Conservation (phyloP, 2,329 filamentous ascomycete species). For the Aureobasidium sp. region DNA sequence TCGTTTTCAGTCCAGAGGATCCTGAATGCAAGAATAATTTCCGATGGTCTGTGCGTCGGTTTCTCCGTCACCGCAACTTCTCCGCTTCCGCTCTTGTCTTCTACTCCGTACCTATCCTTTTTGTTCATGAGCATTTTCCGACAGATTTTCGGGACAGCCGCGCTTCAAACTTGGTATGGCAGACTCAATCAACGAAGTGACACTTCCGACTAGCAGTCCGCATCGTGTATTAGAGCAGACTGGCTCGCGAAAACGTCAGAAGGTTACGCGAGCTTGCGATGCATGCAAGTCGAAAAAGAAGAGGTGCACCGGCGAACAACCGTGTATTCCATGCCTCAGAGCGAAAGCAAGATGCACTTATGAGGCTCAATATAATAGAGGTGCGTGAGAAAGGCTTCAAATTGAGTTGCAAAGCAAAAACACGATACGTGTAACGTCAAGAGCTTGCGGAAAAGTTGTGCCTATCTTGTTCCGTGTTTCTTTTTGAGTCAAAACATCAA, state of each 20-base stretch:
- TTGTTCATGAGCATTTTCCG: not conserved
- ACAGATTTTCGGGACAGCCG: not conserved
- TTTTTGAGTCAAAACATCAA: too few relatives aligned
- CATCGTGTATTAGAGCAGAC: not conserved
- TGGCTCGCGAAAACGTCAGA: constrained; percentile 9
- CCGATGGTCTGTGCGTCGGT: not conserved
- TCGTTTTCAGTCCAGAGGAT: too few relatives aligned
- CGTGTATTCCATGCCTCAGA: constrained; percentile 30
- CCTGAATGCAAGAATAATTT: too few relatives aligned
- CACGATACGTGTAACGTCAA: not conserved
- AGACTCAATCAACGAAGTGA: not conserved
- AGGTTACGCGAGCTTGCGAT: constrained; percentile 22
- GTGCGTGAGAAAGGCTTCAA: not conserved
- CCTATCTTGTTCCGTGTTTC: too few relatives aligned
- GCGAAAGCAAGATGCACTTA: constrained; percentile 36
- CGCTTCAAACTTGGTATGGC: not conserved
- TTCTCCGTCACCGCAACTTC: not conserved
- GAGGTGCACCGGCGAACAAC: constrained; percentile 32
- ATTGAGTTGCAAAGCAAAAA: not conserved
- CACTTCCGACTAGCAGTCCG: too few relatives aligned
- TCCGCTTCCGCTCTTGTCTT: not conserved
- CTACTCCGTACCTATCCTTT: too few relatives aligned
- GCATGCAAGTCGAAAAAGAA: constrained; percentile 30
- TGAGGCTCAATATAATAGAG: constrained; percentile 43
- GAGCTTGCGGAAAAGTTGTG: not conserved